Conservation (phyloP, 768 basidiomycete genomes). For the Leccinum imitatum region DNA sequence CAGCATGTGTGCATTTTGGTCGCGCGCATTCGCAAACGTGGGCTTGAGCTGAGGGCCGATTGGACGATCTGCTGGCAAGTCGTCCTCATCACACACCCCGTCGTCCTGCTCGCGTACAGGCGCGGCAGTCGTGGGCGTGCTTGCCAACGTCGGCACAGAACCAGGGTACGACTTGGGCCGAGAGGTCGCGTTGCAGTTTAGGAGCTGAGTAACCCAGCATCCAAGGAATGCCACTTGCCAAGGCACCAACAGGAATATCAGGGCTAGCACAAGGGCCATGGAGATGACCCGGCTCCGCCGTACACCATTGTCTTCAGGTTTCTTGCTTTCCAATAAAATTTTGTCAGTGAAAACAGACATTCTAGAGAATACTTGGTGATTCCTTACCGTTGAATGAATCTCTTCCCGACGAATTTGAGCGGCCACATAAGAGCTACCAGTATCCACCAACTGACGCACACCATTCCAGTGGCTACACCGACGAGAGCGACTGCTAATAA, state of each 20-base stretch:
- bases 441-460: constrained; percentile 58
- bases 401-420: constrained; percentile 23
- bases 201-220: constrained; percentile 76
- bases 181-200: constrained; percentile 50
- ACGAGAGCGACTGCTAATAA: constrained; percentile 57
- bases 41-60: too few species aligned
- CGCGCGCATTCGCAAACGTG: too few species aligned
- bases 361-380: neutral
- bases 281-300: constrained; percentile 54
- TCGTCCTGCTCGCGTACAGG: constrained; percentile 14
- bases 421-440: constrained; percentile 50
- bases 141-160: constrained; percentile 26
- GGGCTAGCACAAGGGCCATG: constrained; percentile 55
- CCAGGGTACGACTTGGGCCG: constrained; percentile 19
- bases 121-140: constrained; percentile 27
- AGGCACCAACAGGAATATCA: constrained; percentile 79
- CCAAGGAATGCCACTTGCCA: constrained; percentile 92
- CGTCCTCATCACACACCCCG: constrained; percentile 11
- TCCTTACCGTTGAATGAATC: constrained; percentile 18
- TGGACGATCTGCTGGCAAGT: too few species aligned
- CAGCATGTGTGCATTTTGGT: too few species aligned
- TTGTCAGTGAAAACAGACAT: neutral
- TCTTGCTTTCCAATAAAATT: constrained; percentile 7
- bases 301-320: constrained; percentile 37
- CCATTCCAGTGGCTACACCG: constrained; percentile 62